These are phyloP conservation scores for Pholiota microspora DNA, from an alignment of 768 basidiomycete genomes.

Conservation along the genomic window DNA sequence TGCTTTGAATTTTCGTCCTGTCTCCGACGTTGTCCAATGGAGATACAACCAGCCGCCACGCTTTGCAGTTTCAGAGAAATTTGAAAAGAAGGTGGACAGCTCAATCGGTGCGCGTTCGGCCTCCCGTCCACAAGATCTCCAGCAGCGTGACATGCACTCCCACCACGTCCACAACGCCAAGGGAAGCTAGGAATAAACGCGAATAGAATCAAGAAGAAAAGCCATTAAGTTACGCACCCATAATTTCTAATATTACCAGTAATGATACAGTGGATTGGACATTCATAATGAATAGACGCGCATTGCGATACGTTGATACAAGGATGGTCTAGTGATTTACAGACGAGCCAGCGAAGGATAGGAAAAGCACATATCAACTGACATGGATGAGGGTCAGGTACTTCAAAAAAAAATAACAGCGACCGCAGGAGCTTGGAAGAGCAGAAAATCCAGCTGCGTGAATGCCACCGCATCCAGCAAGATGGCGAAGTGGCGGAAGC, in stretches of 20 bases:
- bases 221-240: not conserved
- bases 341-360: not conserved
- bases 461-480: not conserved
- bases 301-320: not conserved
- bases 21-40: not conserved
- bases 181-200: not conserved
- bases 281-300: not conserved
- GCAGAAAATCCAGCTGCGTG: slow-evolving; percentile 3
- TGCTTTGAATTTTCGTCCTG: not conserved
- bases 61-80: no score
- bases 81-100: no score
- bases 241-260: not conserved
- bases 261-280: not conserved
- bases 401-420: not conserved
- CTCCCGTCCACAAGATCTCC: not conserved
- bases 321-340: not conserved
- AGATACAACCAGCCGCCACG: not conserved
- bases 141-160: no score
- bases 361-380: not conserved
- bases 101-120: not conserved
- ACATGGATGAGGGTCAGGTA: not conserved
- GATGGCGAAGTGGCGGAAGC: not conserved
- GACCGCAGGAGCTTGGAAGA: not conserved
- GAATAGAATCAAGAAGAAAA: not conserved
- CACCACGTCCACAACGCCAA: not conserved